Conservation (phyloP, 352 stramenopile species). For the Poterioochromonas sp. region DNA sequence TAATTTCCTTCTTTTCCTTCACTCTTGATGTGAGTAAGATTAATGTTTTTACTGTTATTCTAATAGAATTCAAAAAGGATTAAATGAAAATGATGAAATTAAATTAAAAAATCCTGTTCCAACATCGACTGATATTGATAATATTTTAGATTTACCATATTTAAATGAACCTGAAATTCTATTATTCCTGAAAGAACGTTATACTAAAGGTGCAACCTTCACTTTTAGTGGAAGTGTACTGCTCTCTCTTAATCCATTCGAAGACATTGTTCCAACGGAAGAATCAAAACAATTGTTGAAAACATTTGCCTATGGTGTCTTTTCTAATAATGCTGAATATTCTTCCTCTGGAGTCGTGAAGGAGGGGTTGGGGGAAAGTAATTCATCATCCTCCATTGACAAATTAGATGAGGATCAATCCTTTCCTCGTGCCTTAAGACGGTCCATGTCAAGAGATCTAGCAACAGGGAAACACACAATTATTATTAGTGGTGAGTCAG, state of each 20-base stretch:
- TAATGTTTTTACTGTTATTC: no score
- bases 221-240: constrained; percentile 4
- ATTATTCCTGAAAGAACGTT: not conserved
- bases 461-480: not conserved
- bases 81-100: no score
- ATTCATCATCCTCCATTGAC: no score
- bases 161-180: constrained; percentile 26
- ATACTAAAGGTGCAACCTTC: not conserved
- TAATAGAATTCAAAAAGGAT: no score
- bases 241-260: not conserved
- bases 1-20: no score
- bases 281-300: not conserved
- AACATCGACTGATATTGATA: no score
- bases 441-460: not conserved
- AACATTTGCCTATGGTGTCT: not conserved
- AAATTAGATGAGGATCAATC: no score
- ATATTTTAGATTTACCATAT: not conserved
- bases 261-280: not conserved
- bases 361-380: no score
- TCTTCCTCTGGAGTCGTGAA: no score
- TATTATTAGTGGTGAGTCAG: not conserved
- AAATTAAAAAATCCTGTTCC: no score
- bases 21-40: no score
- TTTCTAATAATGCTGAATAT: no score
- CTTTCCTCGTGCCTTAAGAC: not conserved